Evolutionary conservation across 352 stramenopile genomes (phyloP), one percentile per base, ranked within the genome.

Genomic region (Aphanomyces invadans): DNA sequence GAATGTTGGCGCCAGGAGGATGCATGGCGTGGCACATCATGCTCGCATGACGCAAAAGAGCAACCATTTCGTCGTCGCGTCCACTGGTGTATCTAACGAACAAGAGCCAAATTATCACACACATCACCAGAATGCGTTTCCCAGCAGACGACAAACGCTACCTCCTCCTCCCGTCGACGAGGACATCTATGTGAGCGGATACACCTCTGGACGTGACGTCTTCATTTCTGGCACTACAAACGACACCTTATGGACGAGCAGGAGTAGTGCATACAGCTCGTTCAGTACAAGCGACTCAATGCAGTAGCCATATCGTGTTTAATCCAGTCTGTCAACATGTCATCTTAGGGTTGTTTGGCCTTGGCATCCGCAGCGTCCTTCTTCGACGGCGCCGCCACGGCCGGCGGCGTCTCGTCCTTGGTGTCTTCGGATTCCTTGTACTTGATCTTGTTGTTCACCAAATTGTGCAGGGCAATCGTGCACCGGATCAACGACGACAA

Each of bases 391-490:
- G 55, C 33, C 25, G 55, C 25, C 3, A 44, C 26, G 3, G 49
- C 46, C 11, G n/a, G 9, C 42, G 26, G 28, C 7, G 46, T 28
- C 21, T 67, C 60, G 28, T 67, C 46, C 49, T 67, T 67, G 45
- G 26, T 29, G 17, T 94, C 86, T 68, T 93, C 86, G 45, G 81
- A 77, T 74, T 95, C 84, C 68, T 86, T 87, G 86, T 98, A 98
- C 74, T 96, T 94, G 79, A 99, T 98, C 83, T 98, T 99, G 88
- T 99, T 99, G 78, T 97, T 97, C 70, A 99, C 95, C 49, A 99
- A 86, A 78, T 99, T 96, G 86, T 99, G 97, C 65, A 99, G 75
- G 25, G 96, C 97, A 70, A 99, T 97, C 36, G 98, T 97, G 77
- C 90, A 97, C 69, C 97, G 88, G 71, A 99, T 98, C 49, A 99